A percentile compares a stretch with the other conserved stretches of the same genome.
Conservation (phyloP, 306 rosid genomes). For the Dalbergia cultrata region DNA sequence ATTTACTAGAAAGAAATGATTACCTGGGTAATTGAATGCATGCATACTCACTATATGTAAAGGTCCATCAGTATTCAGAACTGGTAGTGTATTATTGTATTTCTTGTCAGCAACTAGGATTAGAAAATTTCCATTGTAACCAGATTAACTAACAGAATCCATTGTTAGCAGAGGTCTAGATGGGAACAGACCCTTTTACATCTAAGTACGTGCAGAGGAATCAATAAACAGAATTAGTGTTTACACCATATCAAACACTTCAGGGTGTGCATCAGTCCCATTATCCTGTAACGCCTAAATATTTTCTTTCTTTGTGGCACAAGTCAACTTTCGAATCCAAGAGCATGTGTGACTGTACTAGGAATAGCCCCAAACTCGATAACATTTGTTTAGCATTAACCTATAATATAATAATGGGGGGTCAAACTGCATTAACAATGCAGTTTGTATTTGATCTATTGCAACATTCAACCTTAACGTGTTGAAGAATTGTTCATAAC, state of each 20-base stretch:
- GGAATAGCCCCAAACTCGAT: conserved; percentile 42
- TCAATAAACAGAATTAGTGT: background rate
- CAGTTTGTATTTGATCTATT: conserved; percentile 4
- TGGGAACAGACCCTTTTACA: background rate
- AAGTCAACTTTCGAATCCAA: conserved; percentile 66
- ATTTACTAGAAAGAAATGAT: conserved; percentile 16
- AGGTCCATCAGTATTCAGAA: background rate
- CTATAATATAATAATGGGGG: background rate
- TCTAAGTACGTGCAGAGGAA: background rate
- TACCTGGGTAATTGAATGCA: conserved; percentile 11
- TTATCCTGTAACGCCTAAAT: conserved; percentile 50
- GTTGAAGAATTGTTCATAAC: conserved; percentile 18
- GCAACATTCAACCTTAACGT: conserved; percentile 31
- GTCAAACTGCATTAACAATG: conserved; percentile 41
- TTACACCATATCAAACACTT: background rate
- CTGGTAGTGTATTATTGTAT: background rate
- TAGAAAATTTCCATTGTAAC: background rate
- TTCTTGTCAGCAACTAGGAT: conserved; percentile 23
- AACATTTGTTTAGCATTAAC: conserved; percentile 9
- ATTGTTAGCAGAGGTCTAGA: conserved; percentile 3
- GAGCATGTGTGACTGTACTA: conserved; percentile 50
- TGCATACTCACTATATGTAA: background rate
- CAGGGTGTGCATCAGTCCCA: conserved; percentile 7
- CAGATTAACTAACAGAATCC: background rate
- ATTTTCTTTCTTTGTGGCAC: conserved; percentile 41